Conservation (phyloP, 2,329 filamentous ascomycete genomes). For the Dactylella cylindrospora region DNA sequence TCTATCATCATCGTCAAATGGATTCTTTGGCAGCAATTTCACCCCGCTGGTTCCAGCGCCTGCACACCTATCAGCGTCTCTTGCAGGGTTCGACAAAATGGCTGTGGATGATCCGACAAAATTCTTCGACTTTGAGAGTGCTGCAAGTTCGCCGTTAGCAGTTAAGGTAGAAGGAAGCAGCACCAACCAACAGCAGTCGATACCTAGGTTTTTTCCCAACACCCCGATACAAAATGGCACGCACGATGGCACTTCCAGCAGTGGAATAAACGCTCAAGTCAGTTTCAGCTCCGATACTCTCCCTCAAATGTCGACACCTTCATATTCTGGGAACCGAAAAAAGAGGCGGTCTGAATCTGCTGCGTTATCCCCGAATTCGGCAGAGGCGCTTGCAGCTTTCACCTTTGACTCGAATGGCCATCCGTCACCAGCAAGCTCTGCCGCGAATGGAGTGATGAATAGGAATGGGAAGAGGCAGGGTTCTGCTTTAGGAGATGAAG, state of each 20-base stretch:
- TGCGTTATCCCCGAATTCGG: constrained; percentile 31
- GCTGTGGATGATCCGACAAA: constrained; percentile 32
- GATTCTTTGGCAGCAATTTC: constrained; percentile 41
- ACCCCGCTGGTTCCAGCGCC: constrained; percentile 36
- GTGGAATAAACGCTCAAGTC: constrained; percentile 17
- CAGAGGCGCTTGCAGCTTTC: constrained; percentile 31
- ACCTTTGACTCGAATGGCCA: constrained; percentile 33
- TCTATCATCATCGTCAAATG: constrained; percentile 31
- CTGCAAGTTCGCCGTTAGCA: constrained; percentile 45
- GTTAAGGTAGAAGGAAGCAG: constrained; percentile 21
- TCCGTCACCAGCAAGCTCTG: constrained; percentile 34
- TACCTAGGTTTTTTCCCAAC: constrained; percentile 32
- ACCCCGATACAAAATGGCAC: constrained; percentile 1
- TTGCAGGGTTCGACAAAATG: constrained; percentile 27
- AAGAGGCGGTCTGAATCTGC: constrained; percentile 37
- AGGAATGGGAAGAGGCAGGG: constrained; percentile 30
- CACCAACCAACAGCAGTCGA: constrained; percentile 22
- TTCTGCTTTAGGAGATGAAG: constrained; percentile 35
- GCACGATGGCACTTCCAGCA: too few species aligned
- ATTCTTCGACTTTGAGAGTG: constrained; percentile 46
- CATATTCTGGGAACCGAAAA: constrained; percentile 21
- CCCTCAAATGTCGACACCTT: constrained; percentile 26
- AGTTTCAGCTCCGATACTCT: constrained; percentile 23
- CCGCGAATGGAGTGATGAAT: constrained; percentile 16
- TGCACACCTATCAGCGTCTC: constrained; percentile 18